These are phyloP conservation scores for Bipolaris zeicola DNA, from an alignment of 2,329 filamentous ascomycete species.

Conservation along the genomic window DNA sequence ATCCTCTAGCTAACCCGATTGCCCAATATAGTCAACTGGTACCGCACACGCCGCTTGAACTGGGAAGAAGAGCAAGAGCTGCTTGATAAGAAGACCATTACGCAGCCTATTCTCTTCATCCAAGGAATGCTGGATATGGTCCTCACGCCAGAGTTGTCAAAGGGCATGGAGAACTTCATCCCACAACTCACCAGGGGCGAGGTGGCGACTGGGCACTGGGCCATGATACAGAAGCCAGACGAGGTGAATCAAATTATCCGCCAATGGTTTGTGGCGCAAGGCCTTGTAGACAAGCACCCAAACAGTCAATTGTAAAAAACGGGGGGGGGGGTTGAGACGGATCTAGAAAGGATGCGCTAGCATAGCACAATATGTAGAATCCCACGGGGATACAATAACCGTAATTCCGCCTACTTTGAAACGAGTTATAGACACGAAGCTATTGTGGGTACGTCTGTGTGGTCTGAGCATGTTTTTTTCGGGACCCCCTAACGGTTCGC, in stretches of 20 bases:
- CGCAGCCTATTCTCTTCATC: conserved; percentile 71
- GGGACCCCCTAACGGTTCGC: background rate
- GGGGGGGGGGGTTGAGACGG: background rate
- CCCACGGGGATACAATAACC: background rate
- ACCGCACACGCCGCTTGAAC: conserved; percentile 75
- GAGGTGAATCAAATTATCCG: conserved; percentile 72
- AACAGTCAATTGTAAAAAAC: conserved; percentile 53
- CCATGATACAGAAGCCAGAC: conserved; percentile 72
- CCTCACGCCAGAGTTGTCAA: conserved; percentile 72
- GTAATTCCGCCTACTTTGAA: background rate
- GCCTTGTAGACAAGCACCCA: conserved; percentile 40
- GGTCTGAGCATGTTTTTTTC: background rate
- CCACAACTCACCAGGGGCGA: conserved; percentile 67
- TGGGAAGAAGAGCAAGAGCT: conserved; percentile 70
- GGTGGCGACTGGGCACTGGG: conserved; percentile 81
- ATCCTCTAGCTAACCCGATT: conserved; percentile 17
- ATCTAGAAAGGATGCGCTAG: conserved; percentile 3
- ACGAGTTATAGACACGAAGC: background rate
- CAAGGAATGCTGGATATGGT: conserved; percentile 72
- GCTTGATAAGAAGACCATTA: conserved; percentile 40
- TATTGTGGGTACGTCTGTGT: background rate
- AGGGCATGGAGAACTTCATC: conserved; percentile 72
- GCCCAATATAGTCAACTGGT: conserved; percentile 72
- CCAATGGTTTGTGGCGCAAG: conserved; percentile 68
- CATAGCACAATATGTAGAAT: background rate